phyloP scores from a whole-genome alignment of 106 monocot species.

The Dioscorea dumetorum region DNA sequence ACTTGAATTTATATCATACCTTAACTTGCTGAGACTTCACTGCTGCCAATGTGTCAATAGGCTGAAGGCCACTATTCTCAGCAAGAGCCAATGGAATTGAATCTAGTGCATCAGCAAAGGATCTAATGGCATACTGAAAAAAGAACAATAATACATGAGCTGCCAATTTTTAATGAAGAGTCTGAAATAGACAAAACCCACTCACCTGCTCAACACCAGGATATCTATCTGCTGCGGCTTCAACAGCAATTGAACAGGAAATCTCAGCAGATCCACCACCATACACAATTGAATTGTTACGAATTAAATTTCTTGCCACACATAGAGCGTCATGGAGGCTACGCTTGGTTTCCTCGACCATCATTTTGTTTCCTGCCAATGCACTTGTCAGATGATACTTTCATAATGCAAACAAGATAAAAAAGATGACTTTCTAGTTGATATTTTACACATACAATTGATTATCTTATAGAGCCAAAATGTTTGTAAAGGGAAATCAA shows the following conservation, averaged over 20 bases:
- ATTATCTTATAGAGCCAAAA: no score
- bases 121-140: slow-evolving; percentile 84
- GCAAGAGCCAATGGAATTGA: slow-evolving; percentile 83
- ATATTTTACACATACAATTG: no score
- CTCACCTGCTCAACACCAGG: slow-evolving; percentile 94
- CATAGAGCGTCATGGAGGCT: slow-evolving; percentile 95
- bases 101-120: slow-evolving; percentile 93
- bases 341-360: slow-evolving; percentile 96
- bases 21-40: slow-evolving; percentile 94
- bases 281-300: slow-evolving; percentile 95
- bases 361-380: slow-evolving; percentile 83
- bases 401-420: no score
- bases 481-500: no score
- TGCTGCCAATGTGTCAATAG: slow-evolving; percentile 85
- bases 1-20: slow-evolving; percentile 25
- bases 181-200: background rate
- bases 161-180: background rate
- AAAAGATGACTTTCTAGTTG: no score
- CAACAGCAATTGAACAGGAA: slow-evolving; percentile 91
- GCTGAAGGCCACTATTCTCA: slow-evolving; percentile 87
- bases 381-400: no score
- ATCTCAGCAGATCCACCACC: slow-evolving; percentile 99
- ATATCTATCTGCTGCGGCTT: slow-evolving; percentile 80
- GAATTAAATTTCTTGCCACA: slow-evolving; percentile 91
- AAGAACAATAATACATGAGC: background rate